Base-by-base conservation (phyloP, 2,329 filamentous ascomycete genomes). In the Penicillium crustosum region DNA sequence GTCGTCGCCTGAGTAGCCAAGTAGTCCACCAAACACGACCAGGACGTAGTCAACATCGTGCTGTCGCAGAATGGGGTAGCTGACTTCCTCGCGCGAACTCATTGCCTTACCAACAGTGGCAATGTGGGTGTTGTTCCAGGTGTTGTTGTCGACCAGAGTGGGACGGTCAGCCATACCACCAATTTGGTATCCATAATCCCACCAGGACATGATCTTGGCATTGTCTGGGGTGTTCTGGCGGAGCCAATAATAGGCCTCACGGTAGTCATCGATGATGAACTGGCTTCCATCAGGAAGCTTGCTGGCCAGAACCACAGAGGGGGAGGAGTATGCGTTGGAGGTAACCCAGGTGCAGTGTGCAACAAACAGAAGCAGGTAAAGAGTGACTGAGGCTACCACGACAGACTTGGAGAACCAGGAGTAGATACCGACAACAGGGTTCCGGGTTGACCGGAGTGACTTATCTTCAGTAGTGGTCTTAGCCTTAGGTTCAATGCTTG, bases 41-140 rank as follows among this genome's bases (percentile, higher is more conserved):
- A 99, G 83, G n/a, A 99, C 91, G 69, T 99, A 99, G 78, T 99
- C 93, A 3, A 99, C 94, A 78, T 99, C 94, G 72, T 99, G 94
- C 77, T 97, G 91, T 66, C 93, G 89, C 86, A 99, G 93, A 73
- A 99, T 99, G 3, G 92, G 91, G 77, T 99, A 99, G 79, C 92
- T 96, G 77, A 97, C 93, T 77, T 99, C 95, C 77, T 99, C 94
- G 45, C 90, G 84, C 8, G 93, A 97, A 79, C 90, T 94, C 94
- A 99, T 97, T 42, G 94, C 94, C 81, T 99, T 99, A 71, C 94
- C 94, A 58, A 99, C 94, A 15, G 94, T 99, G 53, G 94, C 94
- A 78, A 99, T 99, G 76, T 99, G 94, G 8, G 94, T 99, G 81
- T 99, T 99, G 83, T 99, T 99, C 94, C 94, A 99, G 2, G 94